A percentile compares a stretch with the other conserved stretches of the same genome.
Evolutionary conservation across 306 rosid species (phyloP).

Genomic region (Vachellia pachyceras): DNA sequence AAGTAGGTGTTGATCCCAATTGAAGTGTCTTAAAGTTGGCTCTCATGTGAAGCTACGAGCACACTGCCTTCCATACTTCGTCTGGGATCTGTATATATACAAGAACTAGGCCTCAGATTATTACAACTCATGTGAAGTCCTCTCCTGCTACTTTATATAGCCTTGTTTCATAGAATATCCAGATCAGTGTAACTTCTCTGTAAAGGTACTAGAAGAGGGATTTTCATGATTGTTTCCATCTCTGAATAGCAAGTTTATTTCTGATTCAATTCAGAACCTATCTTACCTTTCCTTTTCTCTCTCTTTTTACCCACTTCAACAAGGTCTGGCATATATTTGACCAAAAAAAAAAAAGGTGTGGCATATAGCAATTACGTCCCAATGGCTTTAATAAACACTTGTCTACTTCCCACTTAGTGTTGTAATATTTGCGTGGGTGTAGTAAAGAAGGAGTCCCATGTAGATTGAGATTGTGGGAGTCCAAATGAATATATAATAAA

Average conservation of each 20-base stretch:
- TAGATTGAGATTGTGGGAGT: too few relatives aligned
- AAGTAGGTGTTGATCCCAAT: too few relatives aligned
- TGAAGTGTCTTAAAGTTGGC: too few relatives aligned
- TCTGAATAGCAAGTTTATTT: neutral
- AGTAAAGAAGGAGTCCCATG: too few relatives aligned
- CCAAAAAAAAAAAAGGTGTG: too few relatives aligned
- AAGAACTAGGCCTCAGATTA: too few relatives aligned
- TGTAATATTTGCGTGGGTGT: too few relatives aligned
- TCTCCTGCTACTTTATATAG: too few relatives aligned
- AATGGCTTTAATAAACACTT: neutral
- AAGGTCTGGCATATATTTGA: too few relatives aligned
- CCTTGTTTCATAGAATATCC: neutral
- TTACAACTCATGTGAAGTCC: neutral
- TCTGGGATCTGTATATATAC: neutral
- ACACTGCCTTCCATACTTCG: neutral
- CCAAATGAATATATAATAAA: too few relatives aligned
- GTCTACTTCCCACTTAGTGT: neutral
- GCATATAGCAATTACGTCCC: neutral
- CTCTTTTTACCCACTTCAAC: neutral
- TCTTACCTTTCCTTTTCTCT: neutral
- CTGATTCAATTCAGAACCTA: too few relatives aligned
- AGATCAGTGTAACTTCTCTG: neutral
- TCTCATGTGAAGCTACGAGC: too few relatives aligned
- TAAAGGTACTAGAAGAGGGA: neutral
- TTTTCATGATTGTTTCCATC: neutral